Percentiles rank a stretch among this genome's conserved stretches.
Evolutionary conservation across 208 protist species (phyloP).

Genomic region (Wallacemonas collosoma): DNA sequence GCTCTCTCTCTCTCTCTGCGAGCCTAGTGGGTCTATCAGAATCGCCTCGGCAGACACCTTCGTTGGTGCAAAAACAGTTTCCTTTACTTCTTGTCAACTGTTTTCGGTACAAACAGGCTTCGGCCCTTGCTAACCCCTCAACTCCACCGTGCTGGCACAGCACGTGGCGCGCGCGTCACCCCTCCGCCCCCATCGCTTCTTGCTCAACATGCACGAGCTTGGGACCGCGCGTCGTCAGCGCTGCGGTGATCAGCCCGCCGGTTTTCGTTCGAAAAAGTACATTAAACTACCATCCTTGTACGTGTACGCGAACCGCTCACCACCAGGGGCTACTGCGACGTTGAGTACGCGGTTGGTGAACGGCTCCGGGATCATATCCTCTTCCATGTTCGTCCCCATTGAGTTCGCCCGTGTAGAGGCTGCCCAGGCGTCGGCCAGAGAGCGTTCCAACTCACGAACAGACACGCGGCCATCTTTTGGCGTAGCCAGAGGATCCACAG

Average conservation of each 20-base stretch:
- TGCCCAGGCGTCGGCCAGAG: slow-evolving; percentile 46
- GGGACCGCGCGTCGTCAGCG: not conserved
- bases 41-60: no score
- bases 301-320: slow-evolving; percentile 77
- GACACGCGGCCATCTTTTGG: slow-evolving; percentile 29
- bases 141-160: no score
- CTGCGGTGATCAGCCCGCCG: not conserved
- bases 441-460: slow-evolving; percentile 51
- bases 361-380: slow-evolving; percentile 58
- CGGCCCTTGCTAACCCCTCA: no score
- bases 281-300: slow-evolving; percentile 73
- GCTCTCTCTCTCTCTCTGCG: no score
- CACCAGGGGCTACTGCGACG: slow-evolving; percentile 77
- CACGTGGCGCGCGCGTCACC: no score
- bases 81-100: no score
- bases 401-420: not conserved
- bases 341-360: slow-evolving; percentile 79
- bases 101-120: no score
- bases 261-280: slow-evolving; percentile 74
- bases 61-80: no score
- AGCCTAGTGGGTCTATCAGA: no score
- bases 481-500: slow-evolving; percentile 28
- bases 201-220: no score
- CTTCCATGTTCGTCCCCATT: slow-evolving; percentile 5
- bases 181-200: no score